phyloP scores from a whole-genome alignment of 805 yeast genomes.

The Wickerhamiella lipophila region DNA sequence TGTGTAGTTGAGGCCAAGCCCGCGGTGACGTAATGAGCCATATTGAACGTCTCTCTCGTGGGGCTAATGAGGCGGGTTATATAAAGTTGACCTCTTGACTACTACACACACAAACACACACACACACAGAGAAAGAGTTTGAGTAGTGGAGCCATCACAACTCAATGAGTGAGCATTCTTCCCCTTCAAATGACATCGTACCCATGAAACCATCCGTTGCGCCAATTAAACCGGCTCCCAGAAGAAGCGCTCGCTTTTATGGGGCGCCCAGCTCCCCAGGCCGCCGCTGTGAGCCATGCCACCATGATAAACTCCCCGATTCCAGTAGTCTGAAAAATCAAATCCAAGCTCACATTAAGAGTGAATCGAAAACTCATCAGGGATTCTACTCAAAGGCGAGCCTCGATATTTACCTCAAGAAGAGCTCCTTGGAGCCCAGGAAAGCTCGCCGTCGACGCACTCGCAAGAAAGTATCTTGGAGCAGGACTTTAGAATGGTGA shows the following conservation, averaged over 20 bases:
- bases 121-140: not conserved
- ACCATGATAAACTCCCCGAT: not conserved
- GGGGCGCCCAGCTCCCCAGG: slow-evolving; percentile 6
- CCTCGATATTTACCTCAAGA: slow-evolving; percentile 2
- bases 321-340: not conserved
- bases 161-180: not conserved
- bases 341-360: not conserved
- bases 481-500: not conserved
- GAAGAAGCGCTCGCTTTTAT: not conserved
- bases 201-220: not conserved
- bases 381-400: slow-evolving; percentile 2
- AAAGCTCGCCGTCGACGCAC: not conserved
- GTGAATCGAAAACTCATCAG: not conserved
- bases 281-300: slow-evolving; percentile 7
- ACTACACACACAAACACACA: too few relatives aligned
- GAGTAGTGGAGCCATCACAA: too few relatives aligned
- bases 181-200: not conserved
- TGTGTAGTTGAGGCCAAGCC: not conserved
- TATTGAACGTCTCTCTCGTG: too few relatives aligned
- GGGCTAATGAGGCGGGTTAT: not conserved
- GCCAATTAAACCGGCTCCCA: not conserved
- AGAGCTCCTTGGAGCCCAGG: not conserved
- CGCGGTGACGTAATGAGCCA: not conserved
- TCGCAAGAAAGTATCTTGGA: slow-evolving; percentile 4
- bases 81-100: not conserved